phyloP scores from a whole-genome alignment of 352 stramenopile genomes.

The Phytophthora brassicae region DNA sequence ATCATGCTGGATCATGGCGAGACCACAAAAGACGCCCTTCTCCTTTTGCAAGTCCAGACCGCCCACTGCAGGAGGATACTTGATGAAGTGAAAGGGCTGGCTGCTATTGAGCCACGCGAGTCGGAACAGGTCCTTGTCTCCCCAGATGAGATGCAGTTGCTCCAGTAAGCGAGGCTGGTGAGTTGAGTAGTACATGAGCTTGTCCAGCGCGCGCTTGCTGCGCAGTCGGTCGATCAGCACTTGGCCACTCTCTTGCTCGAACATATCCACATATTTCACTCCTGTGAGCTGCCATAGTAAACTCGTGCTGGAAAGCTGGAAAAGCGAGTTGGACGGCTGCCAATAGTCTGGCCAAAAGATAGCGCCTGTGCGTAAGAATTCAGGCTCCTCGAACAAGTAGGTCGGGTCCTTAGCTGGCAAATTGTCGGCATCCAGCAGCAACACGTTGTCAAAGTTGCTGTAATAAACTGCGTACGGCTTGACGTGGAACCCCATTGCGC shows the following conservation, averaged over 20 bases:
- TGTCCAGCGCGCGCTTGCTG: constrained; percentile 74
- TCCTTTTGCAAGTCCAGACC: constrained; percentile 65
- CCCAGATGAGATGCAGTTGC: constrained; percentile 80
- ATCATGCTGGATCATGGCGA: constrained; percentile 89
- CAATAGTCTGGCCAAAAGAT: constrained; percentile 89
- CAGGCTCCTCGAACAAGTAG: constrained; percentile 81
- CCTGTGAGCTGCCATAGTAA: constrained; percentile 79
- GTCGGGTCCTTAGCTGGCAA: constrained; percentile 78
- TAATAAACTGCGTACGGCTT: constrained; percentile 89
- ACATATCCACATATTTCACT: constrained; percentile 75
- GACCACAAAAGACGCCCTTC: constrained; percentile 78
- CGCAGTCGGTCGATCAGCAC: constrained; percentile 82
- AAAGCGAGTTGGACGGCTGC: constrained; percentile 81
- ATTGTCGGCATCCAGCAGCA: constrained; percentile 85
- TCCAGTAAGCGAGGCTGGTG: constrained; percentile 70
- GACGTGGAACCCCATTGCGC: constrained; percentile 75
- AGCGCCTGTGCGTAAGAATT: constrained; percentile 72
- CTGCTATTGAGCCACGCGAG: constrained; percentile 79
- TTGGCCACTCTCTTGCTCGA: constrained; percentile 87
- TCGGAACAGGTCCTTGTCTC: constrained; percentile 87
- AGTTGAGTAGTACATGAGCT: constrained; percentile 87
- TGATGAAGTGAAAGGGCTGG: constrained; percentile 80
- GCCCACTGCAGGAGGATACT: constrained; percentile 69
- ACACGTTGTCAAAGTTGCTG: constrained; percentile 81
- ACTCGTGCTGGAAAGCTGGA: constrained; percentile 73